phyloP scores from a whole-genome alignment of 2,329 filamentous ascomycete genomes.

The Ceratocystis diversiconidia region DNA sequence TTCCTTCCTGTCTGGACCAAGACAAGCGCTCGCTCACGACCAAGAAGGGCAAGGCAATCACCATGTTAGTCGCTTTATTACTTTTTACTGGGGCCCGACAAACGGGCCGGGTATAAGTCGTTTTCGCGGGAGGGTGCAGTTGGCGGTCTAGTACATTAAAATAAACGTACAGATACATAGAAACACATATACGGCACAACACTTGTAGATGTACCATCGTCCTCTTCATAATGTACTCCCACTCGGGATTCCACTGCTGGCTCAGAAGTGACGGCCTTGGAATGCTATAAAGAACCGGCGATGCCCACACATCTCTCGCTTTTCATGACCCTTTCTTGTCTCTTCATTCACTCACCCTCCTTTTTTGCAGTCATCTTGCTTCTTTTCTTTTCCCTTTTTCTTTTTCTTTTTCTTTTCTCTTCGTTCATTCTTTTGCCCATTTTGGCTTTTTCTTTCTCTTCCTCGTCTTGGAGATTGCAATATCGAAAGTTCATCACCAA shows the following conservation, averaged over 20 bases:
- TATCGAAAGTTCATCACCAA: background rate
- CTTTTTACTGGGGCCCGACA: background rate
- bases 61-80: background rate
- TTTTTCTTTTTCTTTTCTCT: background rate
- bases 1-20: background rate
- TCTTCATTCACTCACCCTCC: background rate
- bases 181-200: background rate
- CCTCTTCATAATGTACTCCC: background rate
- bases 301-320: constrained; percentile 6
- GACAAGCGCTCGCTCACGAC: background rate
- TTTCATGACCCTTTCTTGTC: background rate
- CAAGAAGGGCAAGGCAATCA: background rate
- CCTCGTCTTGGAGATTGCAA: background rate
- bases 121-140: background rate
- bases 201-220: background rate
- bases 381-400: constrained; percentile 10
- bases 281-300: constrained; percentile 15
- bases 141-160: background rate
- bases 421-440: constrained; percentile 4
- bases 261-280: background rate
- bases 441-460: constrained; percentile 4
- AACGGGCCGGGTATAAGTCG: background rate
- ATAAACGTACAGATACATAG: background rate
- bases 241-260: background rate
- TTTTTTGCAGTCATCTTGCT: constrained; percentile 4